A percentile compares a stretch with the other conserved stretches of the same genome.
phyloP scores from a whole-genome alignment of 2,329 filamentous ascomycete species.

The Scopulariopsis brevicaulis region DNA sequence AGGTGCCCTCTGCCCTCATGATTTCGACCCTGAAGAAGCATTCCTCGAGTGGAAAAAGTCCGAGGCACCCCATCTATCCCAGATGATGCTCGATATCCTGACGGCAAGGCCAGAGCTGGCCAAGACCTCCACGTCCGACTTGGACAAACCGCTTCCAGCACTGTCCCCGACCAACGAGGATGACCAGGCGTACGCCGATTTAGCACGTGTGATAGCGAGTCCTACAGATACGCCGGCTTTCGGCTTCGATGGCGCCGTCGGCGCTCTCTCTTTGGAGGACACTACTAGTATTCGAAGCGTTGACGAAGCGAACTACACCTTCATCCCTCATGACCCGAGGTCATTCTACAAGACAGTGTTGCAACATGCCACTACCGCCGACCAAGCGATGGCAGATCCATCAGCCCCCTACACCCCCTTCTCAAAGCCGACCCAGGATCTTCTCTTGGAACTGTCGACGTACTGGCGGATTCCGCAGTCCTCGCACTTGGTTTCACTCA shows the following conservation, averaged over 20 bases:
- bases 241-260: slow-evolving; percentile 25
- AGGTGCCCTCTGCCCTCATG: slow-evolving; percentile 66
- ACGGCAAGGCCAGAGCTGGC: slow-evolving; percentile 77
- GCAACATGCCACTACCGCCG: slow-evolving; percentile 60
- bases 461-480: slow-evolving; percentile 85
- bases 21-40: slow-evolving; percentile 83
- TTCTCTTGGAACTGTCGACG: slow-evolving; percentile 74
- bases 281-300: slow-evolving; percentile 37
- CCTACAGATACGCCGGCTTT: slow-evolving; percentile 22
- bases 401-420: slow-evolving; percentile 38
- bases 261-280: slow-evolving; percentile 51
- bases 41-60: slow-evolving; percentile 85
- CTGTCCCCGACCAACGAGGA: slow-evolving; percentile 28
- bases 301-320: slow-evolving; percentile 66
- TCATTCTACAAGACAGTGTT: slow-evolving; percentile 75
- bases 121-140: slow-evolving; percentile 54
- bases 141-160: slow-evolving; percentile 44
- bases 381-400: slow-evolving; percentile 44
- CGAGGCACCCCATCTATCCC: slow-evolving; percentile 77
- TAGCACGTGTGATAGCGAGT: slow-evolving; percentile 38
- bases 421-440: slow-evolving; percentile 71
- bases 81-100: slow-evolving; percentile 87
- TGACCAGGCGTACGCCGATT: slow-evolving; percentile 40
- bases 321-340: slow-evolving; percentile 76
- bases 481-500: slow-evolving; percentile 65